A percentile compares a stretch with the other conserved stretches of the same genome.
These are phyloP conservation scores for Prunella vulgaris DNA, from an alignment of 257 asterid species.

Conservation along the genomic window DNA sequence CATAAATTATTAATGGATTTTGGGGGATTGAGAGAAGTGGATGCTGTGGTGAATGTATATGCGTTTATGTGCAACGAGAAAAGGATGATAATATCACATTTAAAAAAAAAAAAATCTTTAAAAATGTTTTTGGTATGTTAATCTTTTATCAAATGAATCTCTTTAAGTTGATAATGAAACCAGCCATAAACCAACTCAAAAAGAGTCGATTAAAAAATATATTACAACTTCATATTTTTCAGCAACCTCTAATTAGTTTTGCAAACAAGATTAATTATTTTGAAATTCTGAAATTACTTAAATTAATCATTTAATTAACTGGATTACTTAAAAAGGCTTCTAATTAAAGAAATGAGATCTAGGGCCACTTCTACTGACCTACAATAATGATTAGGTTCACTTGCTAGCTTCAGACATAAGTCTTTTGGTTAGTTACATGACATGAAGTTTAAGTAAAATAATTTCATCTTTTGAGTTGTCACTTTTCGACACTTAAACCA, in stretches of 20 bases:
- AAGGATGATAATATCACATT: too few relatives aligned
- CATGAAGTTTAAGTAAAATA: constrained; percentile 23
- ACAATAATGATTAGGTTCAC: constrained; percentile 6
- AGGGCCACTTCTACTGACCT: background rate
- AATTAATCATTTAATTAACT: background rate
- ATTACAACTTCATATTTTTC: too few relatives aligned
- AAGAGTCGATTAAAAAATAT: too few relatives aligned
- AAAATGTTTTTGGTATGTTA: too few relatives aligned
- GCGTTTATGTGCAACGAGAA: too few relatives aligned
- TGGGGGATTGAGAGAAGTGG: too few relatives aligned
- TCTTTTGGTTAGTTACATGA: constrained; percentile 15
- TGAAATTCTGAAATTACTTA: too few relatives aligned
- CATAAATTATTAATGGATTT: too few relatives aligned
- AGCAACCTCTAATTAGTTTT: background rate
- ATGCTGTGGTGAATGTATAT: too few relatives aligned
- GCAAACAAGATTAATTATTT: background rate
- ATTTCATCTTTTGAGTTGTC: constrained; percentile 23
- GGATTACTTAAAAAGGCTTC: background rate
- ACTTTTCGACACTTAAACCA: constrained; percentile 9
- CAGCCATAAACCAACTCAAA: too few relatives aligned
- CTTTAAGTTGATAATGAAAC: background rate
- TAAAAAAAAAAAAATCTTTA: too few relatives aligned
- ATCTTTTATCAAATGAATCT: too few relatives aligned
- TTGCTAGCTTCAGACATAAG: constrained; percentile 14
- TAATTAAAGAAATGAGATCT: background rate